Evolutionary conservation across 495 filamentous ascomycete genomes (phyloP), one percentile per base, ranked within the genome.

Genomic region (Neurospora sp.): DNA sequence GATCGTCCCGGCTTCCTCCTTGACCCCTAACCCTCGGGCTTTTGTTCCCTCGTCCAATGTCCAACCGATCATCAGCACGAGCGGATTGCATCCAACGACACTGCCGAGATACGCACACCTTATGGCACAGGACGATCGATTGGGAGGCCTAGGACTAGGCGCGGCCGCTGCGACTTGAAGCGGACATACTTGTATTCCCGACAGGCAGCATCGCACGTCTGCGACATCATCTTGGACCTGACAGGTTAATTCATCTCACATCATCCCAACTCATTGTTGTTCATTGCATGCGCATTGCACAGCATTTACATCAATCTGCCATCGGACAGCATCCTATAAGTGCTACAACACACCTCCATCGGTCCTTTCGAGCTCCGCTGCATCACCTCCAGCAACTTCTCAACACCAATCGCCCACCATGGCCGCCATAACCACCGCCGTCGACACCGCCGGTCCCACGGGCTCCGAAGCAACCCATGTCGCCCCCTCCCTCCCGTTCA

Each of bases 351-450:
- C 10, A 31, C 27, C 27, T 27, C 27, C 27, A 27, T 27, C 27
- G 27, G 27, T 27, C 27, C 27, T 27, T 27, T 27, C 27, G 27
- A 27, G 27, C 27, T 27, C 27, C 27, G 27, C 9, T n/a, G 5
- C 5, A 16, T 20, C 8, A 46, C 8, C 42, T 16, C 0, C 42
- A 4, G 4, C 18, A 44, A 10, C n/a, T 3, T 20, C 9, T 4
- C 9, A 46, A 9, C 41, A 37, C 54, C 7, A 46, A 40, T 39
- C 69, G 62, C 70, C 44, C 71, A 44, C 48, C 71, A 81, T 81
- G 79, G 79, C 70, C 4, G 74, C 75, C 40, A 41, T 44, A 42
- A 31, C 37, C 18, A 16, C 54, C 23, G 54, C 23, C 54, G 12
- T 62, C 54, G 54, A 62, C 54, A 62, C 54, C 2, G 54, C 54